Evolutionary conservation across 129 eudicot genomes (phyloP), one percentile per base, ranked within the genome.

Genomic region (Lactuca sativa): DNA sequence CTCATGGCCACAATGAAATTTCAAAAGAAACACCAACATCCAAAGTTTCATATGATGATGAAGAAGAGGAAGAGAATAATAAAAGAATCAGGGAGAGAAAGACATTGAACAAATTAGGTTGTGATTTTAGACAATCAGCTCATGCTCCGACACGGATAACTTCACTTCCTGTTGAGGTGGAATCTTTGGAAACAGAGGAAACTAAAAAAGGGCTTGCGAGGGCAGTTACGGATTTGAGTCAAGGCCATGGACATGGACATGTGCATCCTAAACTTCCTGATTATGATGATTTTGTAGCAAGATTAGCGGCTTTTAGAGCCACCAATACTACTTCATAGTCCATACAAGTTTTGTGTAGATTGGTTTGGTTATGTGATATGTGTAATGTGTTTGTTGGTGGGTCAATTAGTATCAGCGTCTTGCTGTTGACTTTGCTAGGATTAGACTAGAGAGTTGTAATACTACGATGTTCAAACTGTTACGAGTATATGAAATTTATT

Each of bases 261-360:
- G 83, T 83, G 43, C 95, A 92, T 67, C 92, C 98, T 0, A 93
- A 85, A 65, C 89, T 81, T 57, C 87, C 88, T 3, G 96, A 88
- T 21, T 88, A 86, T 62, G 95, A 92, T 71, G 89, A 90, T 56
- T 87, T 90, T 47, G 85, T 82, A 7, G 95, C 97, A 8, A 73
- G 76, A 49, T 84, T 90, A 38, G 91, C 88, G 3, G 85, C 84
- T 47, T 52, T 82, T 43, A 81, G 80, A 78, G 80, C 85, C 30
- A 25, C 30, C 30, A 25, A 25, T 25, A 25, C 2, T 6, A 67
- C 51, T 43, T 62, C 76, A 0, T 76, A 69, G 64, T n/a, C n/a
- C n/a, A n/a, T n/a, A n/a, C n/a, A 60, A 12, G 14, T 72, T 32
- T 49, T 57, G 4, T 31, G 56, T 32, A 31, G 53, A 32, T 56